Percentiles rank a stretch among this genome's conserved stretches.
Evolutionary conservation across 768 basidiomycete species (phyloP).

Genomic region (Termitomyces sp.): DNA sequence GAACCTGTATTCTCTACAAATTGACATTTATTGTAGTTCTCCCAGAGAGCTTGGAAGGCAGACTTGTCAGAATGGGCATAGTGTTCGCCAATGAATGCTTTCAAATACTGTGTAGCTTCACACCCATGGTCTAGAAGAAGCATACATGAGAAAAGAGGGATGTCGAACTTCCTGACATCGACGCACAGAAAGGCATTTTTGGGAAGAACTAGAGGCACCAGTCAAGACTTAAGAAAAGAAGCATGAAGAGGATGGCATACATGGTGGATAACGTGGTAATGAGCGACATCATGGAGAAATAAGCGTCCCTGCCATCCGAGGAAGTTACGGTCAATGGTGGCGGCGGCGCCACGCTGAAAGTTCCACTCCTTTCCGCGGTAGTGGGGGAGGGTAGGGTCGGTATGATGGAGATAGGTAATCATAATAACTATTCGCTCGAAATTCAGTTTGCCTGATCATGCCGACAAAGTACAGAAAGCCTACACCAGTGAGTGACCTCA

Average conservation of each 20-base stretch:
- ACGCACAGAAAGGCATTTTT: constrained; percentile 52
- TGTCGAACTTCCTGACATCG: neutral
- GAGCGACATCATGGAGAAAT: constrained; percentile 60
- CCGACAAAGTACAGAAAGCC: constrained; percentile 9
- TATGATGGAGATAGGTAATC: constrained; percentile 63
- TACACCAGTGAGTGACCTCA: constrained; percentile 50
- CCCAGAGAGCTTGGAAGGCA: constrained; percentile 43
- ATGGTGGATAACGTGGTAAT: constrained; percentile 60
- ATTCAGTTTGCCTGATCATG: neutral
- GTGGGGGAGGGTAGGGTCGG: constrained; percentile 52
- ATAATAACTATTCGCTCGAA: constrained; percentile 30
- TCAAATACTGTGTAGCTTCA: constrained; percentile 44
- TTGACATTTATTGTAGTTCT: constrained; percentile 49
- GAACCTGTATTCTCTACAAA: constrained; percentile 54
- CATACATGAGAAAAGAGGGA: neutral
- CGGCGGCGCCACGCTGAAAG: constrained; percentile 56
- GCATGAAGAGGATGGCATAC: constrained; percentile 19
- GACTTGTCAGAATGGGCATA: constrained; percentile 38
- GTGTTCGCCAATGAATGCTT: constrained; percentile 43
- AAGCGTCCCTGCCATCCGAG: constrained; percentile 61
- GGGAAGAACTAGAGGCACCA: constrained; percentile 45
- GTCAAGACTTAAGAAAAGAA: neutral
- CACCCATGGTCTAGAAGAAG: constrained; percentile 38
- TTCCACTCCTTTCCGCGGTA: constrained; percentile 55
- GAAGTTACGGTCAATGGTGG: constrained; percentile 53